Evolutionary conservation across 805 yeast species (phyloP).

Genomic region (Yarrowia sp.): DNA sequence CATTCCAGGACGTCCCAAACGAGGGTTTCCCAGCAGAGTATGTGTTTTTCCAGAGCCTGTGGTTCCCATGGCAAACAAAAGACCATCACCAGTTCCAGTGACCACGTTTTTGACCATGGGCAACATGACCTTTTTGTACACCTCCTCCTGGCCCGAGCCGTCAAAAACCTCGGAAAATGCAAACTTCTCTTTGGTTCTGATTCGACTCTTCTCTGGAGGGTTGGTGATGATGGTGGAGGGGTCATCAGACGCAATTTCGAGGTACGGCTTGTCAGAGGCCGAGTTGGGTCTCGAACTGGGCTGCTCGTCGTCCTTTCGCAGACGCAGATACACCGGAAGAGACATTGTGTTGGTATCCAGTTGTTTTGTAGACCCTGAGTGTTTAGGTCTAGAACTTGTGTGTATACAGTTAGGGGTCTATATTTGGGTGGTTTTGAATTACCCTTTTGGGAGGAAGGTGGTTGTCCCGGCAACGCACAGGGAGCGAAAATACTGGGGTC

Average conservation of each 20-base stretch:
- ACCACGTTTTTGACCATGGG: constrained; percentile 50
- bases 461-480: constrained; percentile 16
- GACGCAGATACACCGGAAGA: constrained; percentile 53
- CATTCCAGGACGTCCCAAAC: constrained; percentile 51
- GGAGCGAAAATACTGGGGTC: no score
- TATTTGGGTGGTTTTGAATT: constrained; percentile 31
- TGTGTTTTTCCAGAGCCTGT: constrained; percentile 59
- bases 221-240: constrained; percentile 42
- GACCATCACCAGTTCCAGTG: constrained; percentile 52
- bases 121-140: constrained; percentile 51
- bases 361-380: neutral
- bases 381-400: neutral
- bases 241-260: constrained; percentile 43
- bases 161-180: constrained; percentile 51
- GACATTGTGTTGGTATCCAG: constrained; percentile 37
- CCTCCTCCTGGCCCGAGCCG: constrained; percentile 50
- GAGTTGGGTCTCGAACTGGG: constrained; percentile 37
- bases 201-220: constrained; percentile 46
- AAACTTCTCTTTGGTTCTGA: constrained; percentile 45
- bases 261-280: constrained; percentile 45
- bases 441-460: constrained; percentile 17
- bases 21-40: constrained; percentile 46
- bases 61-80: constrained; percentile 60
- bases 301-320: constrained; percentile 46
- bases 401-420: constrained; percentile 32